A percentile compares a stretch with the other conserved stretches of the same genome.
Evolutionary conservation across 1,139 yeast genomes (phyloP).

Genomic region (Martiniozyma asiatica): DNA sequence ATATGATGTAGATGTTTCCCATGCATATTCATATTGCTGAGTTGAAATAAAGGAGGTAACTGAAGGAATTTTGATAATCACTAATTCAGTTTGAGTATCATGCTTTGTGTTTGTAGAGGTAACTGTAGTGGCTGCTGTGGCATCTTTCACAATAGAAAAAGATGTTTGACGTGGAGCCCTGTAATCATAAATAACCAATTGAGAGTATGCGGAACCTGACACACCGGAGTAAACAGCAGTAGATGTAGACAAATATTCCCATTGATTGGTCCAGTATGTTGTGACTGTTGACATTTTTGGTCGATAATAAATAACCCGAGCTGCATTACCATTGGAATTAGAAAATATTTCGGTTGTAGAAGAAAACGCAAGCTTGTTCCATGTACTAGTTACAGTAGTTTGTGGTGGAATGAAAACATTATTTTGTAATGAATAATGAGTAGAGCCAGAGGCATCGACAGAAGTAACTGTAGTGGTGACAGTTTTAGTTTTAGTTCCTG

Average conservation of each 20-base stretch:
- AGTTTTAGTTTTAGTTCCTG: neutral
- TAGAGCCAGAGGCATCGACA: slow-evolving; percentile 2
- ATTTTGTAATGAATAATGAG: slow-evolving; percentile 1
- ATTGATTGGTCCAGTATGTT: slow-evolving; percentile 2
- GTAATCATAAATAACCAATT: slow-evolving; percentile 4
- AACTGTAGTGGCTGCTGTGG: slow-evolving; percentile 1
- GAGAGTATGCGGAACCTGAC: too few species aligned
- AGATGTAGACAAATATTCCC: neutral
- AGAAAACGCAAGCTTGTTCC: neutral
- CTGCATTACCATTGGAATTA: neutral
- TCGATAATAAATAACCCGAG: slow-evolving; percentile 3
- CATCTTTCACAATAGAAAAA: slow-evolving; percentile 1
- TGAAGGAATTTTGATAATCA: slow-evolving; percentile 5
- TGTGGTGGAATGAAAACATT: slow-evolving; percentile 2
- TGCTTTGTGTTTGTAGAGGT: slow-evolving; percentile 1
- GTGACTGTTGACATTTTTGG: slow-evolving; percentile 5
- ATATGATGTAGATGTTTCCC: neutral
- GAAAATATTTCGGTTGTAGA: neutral
- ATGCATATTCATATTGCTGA: neutral
- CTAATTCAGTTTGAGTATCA: neutral
- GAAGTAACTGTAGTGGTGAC: neutral
- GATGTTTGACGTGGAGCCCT: slow-evolving; percentile 1
- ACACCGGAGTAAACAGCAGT: slow-evolving; percentile 2
- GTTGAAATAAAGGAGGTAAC: neutral
- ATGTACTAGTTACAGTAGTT: slow-evolving; percentile 1